Percentiles rank a stretch among this genome's conserved stretches.
Conservation (phyloP, 768 basidiomycete species). For the Boletellus ananas region DNA sequence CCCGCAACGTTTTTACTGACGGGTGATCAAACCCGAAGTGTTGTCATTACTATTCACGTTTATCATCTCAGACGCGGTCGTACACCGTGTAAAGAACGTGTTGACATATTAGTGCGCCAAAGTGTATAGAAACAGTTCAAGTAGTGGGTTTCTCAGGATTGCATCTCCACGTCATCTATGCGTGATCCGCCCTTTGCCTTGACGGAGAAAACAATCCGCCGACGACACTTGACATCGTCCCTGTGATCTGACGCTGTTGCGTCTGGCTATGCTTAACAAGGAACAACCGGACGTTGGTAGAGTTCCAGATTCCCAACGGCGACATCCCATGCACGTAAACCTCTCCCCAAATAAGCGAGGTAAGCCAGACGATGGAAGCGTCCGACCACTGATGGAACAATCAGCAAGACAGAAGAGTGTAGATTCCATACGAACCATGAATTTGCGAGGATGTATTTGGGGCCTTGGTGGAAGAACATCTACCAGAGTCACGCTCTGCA, state of each 20-base stretch:
- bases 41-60: no score
- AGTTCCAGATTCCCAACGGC: constrained; percentile 85
- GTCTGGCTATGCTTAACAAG: constrained; percentile 81
- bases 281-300: constrained; percentile 85
- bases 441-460: constrained; percentile 63
- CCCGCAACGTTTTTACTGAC: not conserved
- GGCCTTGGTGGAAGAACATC: constrained; percentile 73
- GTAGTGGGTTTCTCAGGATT: not conserved
- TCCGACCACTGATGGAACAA: constrained; percentile 73
- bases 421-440: constrained; percentile 52
- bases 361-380: constrained; percentile 87
- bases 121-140: not conserved
- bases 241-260: constrained; percentile 68
- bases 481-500: constrained; percentile 63
- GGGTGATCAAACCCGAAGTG: not conserved
- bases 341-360: constrained; percentile 93
- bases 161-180: constrained; percentile 8
- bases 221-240: constrained; percentile 76
- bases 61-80: not conserved
- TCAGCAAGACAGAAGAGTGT: not conserved
- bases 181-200: constrained; percentile 26
- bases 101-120: not conserved
- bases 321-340: constrained; percentile 89
- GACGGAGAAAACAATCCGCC: constrained; percentile 64
- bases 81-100: not conserved